A percentile compares a stretch with the other conserved stretches of the same genome.
phyloP scores from a whole-genome alignment of 2,329 filamentous ascomycete genomes.

The Fusarium miscanthi region DNA sequence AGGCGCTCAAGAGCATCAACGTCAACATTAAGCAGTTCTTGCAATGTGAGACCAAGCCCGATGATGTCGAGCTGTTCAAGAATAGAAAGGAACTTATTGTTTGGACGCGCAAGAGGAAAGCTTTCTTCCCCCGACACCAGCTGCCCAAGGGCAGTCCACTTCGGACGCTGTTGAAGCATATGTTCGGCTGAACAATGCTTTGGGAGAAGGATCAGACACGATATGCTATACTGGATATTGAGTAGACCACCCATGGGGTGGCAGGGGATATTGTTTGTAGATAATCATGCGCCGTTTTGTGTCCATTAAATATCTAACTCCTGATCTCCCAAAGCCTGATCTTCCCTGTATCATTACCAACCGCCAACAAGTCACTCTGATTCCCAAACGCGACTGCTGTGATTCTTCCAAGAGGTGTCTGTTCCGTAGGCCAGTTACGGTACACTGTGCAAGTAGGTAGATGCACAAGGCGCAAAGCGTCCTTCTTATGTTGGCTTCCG shows the following conservation, averaged over 20 bases:
- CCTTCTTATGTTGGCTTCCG: conserved; percentile 86
- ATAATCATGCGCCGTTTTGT: conserved; percentile 38
- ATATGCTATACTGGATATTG: not conserved
- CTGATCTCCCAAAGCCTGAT: conserved; percentile 92
- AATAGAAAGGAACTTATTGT: conserved; percentile 46
- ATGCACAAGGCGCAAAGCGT: conserved; percentile 88
- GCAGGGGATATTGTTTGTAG: not conserved
- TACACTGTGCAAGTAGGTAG: conserved; percentile 93
- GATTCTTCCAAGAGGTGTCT: conserved; percentile 88
- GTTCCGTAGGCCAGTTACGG: conserved; percentile 94
- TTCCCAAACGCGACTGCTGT: conserved; percentile 77
- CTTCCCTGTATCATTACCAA: conserved; percentile 90
- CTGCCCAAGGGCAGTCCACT: conserved; percentile 56
- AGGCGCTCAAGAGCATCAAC: conserved; percentile 57
- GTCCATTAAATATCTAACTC: conserved; percentile 57
- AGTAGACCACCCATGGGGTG: not conserved
- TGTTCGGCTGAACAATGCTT: not conserved
- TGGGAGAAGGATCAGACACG: not conserved
- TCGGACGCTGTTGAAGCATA: conserved; percentile 22
- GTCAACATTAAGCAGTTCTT: conserved; percentile 65
- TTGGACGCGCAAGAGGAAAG: conserved; percentile 20
- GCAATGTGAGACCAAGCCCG: conserved; percentile 44
- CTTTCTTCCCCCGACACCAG: conserved; percentile 50
- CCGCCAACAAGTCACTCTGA: conserved; percentile 77
- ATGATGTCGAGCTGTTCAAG: conserved; percentile 48